Evolutionary conservation across 805 yeast species (phyloP).

Genomic region (Schizosaccharomyces octosporus): DNA sequence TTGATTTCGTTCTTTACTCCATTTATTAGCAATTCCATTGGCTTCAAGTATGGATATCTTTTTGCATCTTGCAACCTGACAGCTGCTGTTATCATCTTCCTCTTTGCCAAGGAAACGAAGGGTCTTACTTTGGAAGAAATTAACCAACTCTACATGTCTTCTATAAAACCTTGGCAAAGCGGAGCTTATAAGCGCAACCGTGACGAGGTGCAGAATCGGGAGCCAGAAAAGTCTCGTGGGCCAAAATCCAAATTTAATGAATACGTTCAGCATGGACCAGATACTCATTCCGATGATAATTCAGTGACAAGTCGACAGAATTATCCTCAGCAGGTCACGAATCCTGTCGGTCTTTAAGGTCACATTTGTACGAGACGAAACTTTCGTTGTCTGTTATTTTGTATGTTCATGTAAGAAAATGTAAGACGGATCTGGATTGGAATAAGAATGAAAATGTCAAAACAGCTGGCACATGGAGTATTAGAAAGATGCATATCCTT

Average conservation of each 20-base stretch:
- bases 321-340: background rate
- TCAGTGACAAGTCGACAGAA: background rate
- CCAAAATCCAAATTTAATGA: background rate
- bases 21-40: constrained; percentile 33
- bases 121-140: constrained; percentile 35
- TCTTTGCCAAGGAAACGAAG: constrained; percentile 39
- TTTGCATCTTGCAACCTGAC: constrained; percentile 25
- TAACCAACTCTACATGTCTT: constrained; percentile 20
- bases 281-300: background rate
- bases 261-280: background rate
- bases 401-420: background rate
- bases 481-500: too few species aligned
- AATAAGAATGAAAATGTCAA: too few species aligned
- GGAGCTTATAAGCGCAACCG: background rate
- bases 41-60: constrained; percentile 43
- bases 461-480: too few species aligned
- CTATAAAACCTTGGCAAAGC: constrained; percentile 4
- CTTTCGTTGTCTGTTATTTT: background rate
- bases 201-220: background rate
- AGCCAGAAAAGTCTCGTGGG: background rate
- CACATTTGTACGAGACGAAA: background rate
- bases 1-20: constrained; percentile 47
- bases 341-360: background rate
- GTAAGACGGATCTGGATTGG: too few species aligned
- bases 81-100: constrained; percentile 30